A percentile compares a stretch with the other conserved stretches of the same genome.
These are phyloP conservation scores for Ophiosphaerella herpotricha DNA, from an alignment of 2,329 filamentous ascomycete species.

Conservation along the genomic window DNA sequence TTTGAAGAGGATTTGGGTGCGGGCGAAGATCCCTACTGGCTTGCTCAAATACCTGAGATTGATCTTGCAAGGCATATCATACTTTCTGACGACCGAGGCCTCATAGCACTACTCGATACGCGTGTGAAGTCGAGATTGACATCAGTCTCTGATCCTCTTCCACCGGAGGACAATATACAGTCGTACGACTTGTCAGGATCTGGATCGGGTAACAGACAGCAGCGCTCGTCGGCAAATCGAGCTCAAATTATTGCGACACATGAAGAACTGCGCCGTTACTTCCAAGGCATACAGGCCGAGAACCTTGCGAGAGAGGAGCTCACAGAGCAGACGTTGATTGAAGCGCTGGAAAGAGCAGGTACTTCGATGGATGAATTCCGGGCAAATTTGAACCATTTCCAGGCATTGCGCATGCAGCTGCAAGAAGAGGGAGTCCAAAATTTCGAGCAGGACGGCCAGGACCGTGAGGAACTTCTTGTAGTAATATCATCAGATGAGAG, in stretches of 20 bases:
- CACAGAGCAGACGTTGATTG: constrained; percentile 23
- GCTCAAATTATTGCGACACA: constrained; percentile 30
- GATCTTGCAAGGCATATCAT: constrained; percentile 76
- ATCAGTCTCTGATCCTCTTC: constrained; percentile 81
- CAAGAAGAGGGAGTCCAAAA: constrained; percentile 33
- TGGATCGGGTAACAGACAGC: background rate
- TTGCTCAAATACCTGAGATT: constrained; percentile 31
- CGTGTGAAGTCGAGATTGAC: constrained; percentile 58
- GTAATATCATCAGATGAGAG: constrained; percentile 3
- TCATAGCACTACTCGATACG: constrained; percentile 72
- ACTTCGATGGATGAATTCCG: constrained; percentile 34
- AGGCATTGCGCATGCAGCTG: constrained; percentile 20
- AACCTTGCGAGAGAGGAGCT: constrained; percentile 19
- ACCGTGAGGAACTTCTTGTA: background rate
- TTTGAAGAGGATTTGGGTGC: constrained; percentile 31
- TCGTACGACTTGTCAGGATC: constrained; percentile 24
- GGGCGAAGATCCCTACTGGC: constrained; percentile 38
- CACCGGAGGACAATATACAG: constrained; percentile 60
- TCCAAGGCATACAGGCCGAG: constrained; percentile 30
- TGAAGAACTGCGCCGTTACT: constrained; percentile 33
- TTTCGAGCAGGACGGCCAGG: constrained; percentile 26
- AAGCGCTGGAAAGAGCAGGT: constrained; percentile 24
- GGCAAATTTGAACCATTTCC: constrained; percentile 30
- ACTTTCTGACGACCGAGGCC: constrained; percentile 72
- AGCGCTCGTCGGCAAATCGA: constrained; percentile 8